These are phyloP conservation scores for Rhinocladiella mackenziei DNA, from an alignment of 2,329 filamentous ascomycete genomes.

Conservation along the genomic window DNA sequence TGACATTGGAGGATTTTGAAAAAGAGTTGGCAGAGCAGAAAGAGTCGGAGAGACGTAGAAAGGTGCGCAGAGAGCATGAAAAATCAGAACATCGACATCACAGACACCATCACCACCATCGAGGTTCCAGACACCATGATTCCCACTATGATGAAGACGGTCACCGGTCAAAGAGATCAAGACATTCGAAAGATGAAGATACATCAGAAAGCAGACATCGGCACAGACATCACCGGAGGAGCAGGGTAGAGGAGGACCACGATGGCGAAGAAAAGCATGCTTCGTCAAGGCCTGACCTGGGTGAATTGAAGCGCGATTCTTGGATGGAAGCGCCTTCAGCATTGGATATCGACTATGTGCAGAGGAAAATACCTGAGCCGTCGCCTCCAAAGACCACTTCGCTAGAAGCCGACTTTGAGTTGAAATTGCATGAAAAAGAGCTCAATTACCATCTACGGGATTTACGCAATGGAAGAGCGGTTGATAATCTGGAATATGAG, in stretches of 20 bases:
- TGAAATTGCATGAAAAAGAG: constrained; percentile 74
- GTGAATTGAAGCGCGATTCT: constrained; percentile 64
- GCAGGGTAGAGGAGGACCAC: constrained; percentile 31
- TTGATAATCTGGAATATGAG: constrained; percentile 46
- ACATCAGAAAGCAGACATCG: constrained; percentile 33
- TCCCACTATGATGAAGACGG: constrained; percentile 50
- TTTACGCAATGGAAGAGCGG: constrained; percentile 51
- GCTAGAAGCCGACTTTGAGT: constrained; percentile 57
- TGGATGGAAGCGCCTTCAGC: constrained; percentile 93
- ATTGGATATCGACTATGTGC: constrained; percentile 73
- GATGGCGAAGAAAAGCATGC: constrained; percentile 30
- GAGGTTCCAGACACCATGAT: constrained; percentile 40
- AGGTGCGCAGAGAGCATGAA: constrained; percentile 40
- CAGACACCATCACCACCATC: constrained; percentile 32
- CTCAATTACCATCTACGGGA: constrained; percentile 68
- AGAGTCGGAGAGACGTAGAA: constrained; percentile 35
- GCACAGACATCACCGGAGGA: constrained; percentile 28
- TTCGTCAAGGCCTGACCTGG: constrained; percentile 32
- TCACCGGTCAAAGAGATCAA: constrained; percentile 46
- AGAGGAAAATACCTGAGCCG: constrained; percentile 51
- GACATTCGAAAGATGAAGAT: constrained; percentile 35
- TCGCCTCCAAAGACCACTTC: constrained; percentile 40
- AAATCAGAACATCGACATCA: constrained; percentile 36
- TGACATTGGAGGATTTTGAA: constrained; percentile 71
- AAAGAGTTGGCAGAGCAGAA: constrained; percentile 59